Evolutionary conservation across 2,329 filamentous ascomycete species (phyloP), one percentile per base, ranked within the genome.

Genomic region (Elsinoe ampelina): DNA sequence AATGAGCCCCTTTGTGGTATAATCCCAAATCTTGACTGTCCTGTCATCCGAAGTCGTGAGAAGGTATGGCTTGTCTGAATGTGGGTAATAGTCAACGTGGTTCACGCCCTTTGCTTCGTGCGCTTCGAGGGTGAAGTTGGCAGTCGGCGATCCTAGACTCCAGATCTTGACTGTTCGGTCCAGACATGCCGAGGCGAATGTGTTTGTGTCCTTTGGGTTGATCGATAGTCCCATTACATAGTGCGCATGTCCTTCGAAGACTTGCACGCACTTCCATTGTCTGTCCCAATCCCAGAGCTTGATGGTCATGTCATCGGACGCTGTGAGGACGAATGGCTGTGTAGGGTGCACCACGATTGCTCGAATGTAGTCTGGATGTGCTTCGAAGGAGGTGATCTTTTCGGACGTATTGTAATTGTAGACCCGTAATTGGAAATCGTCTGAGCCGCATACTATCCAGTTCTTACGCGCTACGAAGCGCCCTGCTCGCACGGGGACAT

Each of bases 361-460:
- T 66, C 93, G 88, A 70, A 98, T 97, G 70, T 98, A 98, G 73
- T 98, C 93, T 60, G 93, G 93, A 71, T 98, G 93, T 54, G 91
- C 92, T 76, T 97, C 92, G 73, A 96, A 97, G 13, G 88, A 88
- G 55, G 90, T 92, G 67, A 97, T 93, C 81, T 96, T 97, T 75
- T 98, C 93, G 59, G 89, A 95, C 55, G 93, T 98, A 76, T 98
- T 97, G 81, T 97, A 98, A 77, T 98, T 97, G 81, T 95, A 95
- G 62, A 95, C 88, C 65, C 92, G 87, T 60, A 86, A 71, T 67
- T 86, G 82, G 76, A 95, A 98, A 76, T 95, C 89, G 76, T 95
- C 89, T 64, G 86, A 92, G 68, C 93, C 93, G 75, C 68, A 71
- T 13, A 71, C 68, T 36, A 71, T 71, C 93, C 93, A 98, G 75